Evolutionary conservation across 441 rosid genomes (phyloP), one percentile per base, ranked within the genome.

Genomic region (Melastoma candidum): DNA sequence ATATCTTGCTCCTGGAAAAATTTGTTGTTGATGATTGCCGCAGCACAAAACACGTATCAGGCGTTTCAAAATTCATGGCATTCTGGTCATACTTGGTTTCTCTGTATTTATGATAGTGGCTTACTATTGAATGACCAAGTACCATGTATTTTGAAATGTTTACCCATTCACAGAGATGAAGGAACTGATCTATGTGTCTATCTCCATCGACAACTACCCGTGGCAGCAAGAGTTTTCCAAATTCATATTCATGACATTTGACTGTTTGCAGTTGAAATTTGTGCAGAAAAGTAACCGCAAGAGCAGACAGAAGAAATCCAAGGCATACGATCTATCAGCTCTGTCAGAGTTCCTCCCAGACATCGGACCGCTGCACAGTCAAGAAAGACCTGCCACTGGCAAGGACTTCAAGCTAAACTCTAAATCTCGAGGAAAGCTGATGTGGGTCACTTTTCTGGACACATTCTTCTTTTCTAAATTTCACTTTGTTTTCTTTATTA

Each of bases 341-440:
- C 90, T 87, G 44, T 63, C 85, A 0, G 89, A 87, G 47, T 78
- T 79, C 69, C 96, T 90, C 52, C 98, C 90, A 0, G 88, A 87
- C 61, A 52, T 76, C 32, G 74, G 68, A 62, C 67, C 66, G 63
- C 48, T 67, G 22, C 59, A 51, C 59, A 69, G 74, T 32, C 41
- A 8, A 32, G 41, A 32, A 32, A 32, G 41, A 52, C 65, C 65
- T 59, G 61, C 63, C 55, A 58, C 73, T 43, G 63, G 70, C 17
- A 64, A 71, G 1, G 65, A 76, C 50, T 54, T 74, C 61, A 92
- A 80, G 81, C 63, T 90, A 61, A 83, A 79, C 57, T 77, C 88
- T 73, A 92, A 78, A 74, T 71, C 78, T 27, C 78, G 90, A 66
- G 69, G 79, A 70, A 70, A 82, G 57, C 64, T 83, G 39, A 64